Evolutionary conservation across 768 basidiomycete species (phyloP).

Genomic region (Tulasnella sp.): DNA sequence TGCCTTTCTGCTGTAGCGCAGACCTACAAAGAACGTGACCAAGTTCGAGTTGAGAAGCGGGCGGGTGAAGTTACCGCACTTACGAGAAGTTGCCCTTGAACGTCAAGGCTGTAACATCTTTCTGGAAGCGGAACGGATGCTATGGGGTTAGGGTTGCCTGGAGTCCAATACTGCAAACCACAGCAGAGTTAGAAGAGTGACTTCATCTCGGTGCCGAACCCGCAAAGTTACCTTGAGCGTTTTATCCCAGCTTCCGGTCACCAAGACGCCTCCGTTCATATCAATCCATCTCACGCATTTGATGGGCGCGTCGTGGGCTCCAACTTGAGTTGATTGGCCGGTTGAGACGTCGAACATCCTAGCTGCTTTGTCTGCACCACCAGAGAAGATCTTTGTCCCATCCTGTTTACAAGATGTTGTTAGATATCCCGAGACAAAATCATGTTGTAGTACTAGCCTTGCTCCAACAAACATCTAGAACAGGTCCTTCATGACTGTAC

Average conservation of each 20-base stretch:
- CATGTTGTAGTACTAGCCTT: conserved; percentile 52
- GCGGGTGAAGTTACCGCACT: neutral
- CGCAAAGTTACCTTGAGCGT: conserved; percentile 72
- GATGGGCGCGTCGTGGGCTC: conserved; percentile 86
- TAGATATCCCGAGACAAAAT: neutral
- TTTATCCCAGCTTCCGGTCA: conserved; percentile 98
- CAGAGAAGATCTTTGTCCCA: conserved; percentile 85
- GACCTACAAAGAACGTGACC: conserved; percentile 42
- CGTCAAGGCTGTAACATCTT: conserved; percentile 83
- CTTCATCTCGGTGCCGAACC: neutral
- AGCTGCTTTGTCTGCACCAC: conserved; percentile 93
- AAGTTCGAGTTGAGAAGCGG: neutral
- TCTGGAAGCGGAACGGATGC: conserved; percentile 81
- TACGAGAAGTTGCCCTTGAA: conserved; percentile 66
- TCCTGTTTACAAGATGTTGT: conserved; percentile 48
- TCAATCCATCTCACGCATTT: conserved; percentile 80
- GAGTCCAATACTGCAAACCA: conserved; percentile 79
- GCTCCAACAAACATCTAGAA: conserved; percentile 85
- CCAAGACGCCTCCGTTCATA: conserved; percentile 69
- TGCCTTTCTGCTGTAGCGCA: conserved; percentile 92
- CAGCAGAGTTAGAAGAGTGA: neutral
- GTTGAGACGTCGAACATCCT: conserved; percentile 87
- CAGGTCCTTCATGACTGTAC: conserved; percentile 87
- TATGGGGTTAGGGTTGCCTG: conserved; percentile 69
- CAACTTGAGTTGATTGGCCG: conserved; percentile 75